Evolutionary conservation across 495 filamentous ascomycete species (phyloP), one percentile per base, ranked within the genome.

Genomic region (Penicillium riverlandense): DNA sequence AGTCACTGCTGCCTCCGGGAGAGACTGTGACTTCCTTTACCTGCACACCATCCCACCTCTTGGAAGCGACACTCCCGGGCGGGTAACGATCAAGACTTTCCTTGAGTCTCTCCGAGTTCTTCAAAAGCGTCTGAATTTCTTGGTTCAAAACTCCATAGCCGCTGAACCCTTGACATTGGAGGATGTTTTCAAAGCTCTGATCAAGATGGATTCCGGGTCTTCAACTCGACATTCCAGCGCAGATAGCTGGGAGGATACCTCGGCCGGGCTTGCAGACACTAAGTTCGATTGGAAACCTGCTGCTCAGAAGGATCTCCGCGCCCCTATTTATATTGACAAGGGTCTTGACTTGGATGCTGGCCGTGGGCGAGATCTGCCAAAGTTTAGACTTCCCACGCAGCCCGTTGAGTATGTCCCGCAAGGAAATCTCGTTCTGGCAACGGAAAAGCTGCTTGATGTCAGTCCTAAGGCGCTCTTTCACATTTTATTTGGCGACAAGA

Each of bases 391-490:
- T 1, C 94, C 94, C 7, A 71, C 82, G 0, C 80, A 88, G 45
- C 79, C 92, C 2, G 84, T 97, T 1, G 64, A 84, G 35, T 95
- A 90, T 65, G 82, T 85, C 37, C 92, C 92, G 0, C 76, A 82
- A 41, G 86, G 82, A 29, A 88, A 95, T 74, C 80, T 85, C 43
- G 71, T 75, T 44, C 66, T 83, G 7, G 68, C 73, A 22, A 75
- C 85, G 2, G 88, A 95, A 58, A 80, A 84, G 46, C 72, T 84
- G 36, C 90, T 94, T 52, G 84, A 92, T 45, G 76, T 97, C 40
- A 91, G 85, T 49, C 80, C 92, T 11, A 96, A 97, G 61, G 88
- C 90, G 1, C 75, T 96, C 29, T 97, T 96, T 63, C 92, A 97
- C 55, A 84, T 96, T 8, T 75, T 98, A 43, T 97, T 96, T 55